Percentiles rank a stretch among this genome's conserved stretches.
Conservation (phyloP, 768 basidiomycete genomes). For the Sistotremastrum niveocremeum region DNA sequence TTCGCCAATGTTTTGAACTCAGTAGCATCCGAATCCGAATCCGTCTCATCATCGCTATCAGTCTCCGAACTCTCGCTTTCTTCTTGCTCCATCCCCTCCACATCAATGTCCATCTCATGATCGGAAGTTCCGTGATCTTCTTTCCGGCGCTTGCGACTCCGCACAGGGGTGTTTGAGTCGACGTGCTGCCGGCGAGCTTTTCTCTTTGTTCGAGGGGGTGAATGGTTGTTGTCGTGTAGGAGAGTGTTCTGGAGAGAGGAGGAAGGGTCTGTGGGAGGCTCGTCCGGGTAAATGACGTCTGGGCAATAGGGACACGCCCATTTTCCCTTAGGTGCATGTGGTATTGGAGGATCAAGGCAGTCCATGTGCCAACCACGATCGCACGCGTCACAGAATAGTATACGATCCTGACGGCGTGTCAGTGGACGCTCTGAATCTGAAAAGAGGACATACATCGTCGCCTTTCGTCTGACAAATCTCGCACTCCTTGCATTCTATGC, state of each 20-base stretch:
- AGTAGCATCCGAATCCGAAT: too few relatives aligned
- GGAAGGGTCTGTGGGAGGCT: constrained; percentile 6
- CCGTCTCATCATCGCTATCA: too few relatives aligned
- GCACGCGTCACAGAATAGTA: constrained; percentile 88
- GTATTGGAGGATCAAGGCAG: constrained; percentile 62
- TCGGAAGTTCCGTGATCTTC: neutral
- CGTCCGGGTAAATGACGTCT: neutral
- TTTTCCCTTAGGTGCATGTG: constrained; percentile 56
- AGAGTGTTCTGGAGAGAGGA: constrained; percentile 11
- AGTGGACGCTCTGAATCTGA: constrained; percentile 5
- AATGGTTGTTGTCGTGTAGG: constrained; percentile 1
- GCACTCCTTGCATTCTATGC: constrained; percentile 85
- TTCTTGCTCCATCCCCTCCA: too few relatives aligned
- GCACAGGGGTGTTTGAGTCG: neutral
- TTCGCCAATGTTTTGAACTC: too few relatives aligned
- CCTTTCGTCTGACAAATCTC: constrained; percentile 77
- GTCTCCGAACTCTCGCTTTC: too few relatives aligned
- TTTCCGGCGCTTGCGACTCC: neutral
- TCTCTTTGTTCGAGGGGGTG: constrained; percentile 6
- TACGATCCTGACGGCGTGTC: constrained; percentile 37
- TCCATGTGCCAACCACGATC: constrained; percentile 89
- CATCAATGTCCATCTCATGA: too few relatives aligned
- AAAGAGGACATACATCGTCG: constrained; percentile 57
- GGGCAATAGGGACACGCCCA: constrained; percentile 67
- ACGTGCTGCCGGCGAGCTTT: neutral